Base-by-base conservation (phyloP, 805 yeast species). In the Nematodospora valgi region DNA sequence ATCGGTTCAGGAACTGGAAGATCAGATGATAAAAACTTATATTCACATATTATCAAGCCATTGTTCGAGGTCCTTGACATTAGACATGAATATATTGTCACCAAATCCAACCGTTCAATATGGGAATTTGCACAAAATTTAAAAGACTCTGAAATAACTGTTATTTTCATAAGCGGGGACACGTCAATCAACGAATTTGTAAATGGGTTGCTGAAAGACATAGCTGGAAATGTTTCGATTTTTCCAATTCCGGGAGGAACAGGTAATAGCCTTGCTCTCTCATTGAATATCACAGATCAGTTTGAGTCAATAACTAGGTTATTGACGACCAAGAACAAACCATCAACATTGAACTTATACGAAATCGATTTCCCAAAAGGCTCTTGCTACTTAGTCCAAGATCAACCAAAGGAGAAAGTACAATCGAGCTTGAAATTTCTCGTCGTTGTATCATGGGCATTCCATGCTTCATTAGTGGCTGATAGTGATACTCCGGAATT, bases 401-500 rank as follows among this genome's bases (percentile, higher is more conserved):
- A 53, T 20, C 54, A 52, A 6, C 41, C 40, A 21, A 38, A 30
- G 1, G 30, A 21, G 6, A 28, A 25, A 5, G 38, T 38, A 6
- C 33, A 51, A 4, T 33, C 38, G 1, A 55, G 60, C 6, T 41
- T 58, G n/a, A 47, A 51, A 34, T 66, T 80, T 50, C 40, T 74
- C 12, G 86, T 86, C 2, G 94, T 88, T 7, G 68, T 78, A 0
- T 84, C 95, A 0, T 80, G 95, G 86, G 94, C 82, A 0, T 75
- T 87, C 43, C 97, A 89, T 58, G 87, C 96, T 2, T 76, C 88
- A 3, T 58, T 89, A 32, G 88, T 89, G 2, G 89, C 89, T 20
- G 82, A 82, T 38, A 77, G 89, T 34, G 91, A 86, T 44, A 68
- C 79, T 0, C 78, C 81, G 0, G 82, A 81, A 45, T 59, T 82